Evolutionary conservation across 192 early-diverging fungal genomes (phyloP), one percentile per base, ranked within the genome.

Genomic region (Coemansia sp.): DNA sequence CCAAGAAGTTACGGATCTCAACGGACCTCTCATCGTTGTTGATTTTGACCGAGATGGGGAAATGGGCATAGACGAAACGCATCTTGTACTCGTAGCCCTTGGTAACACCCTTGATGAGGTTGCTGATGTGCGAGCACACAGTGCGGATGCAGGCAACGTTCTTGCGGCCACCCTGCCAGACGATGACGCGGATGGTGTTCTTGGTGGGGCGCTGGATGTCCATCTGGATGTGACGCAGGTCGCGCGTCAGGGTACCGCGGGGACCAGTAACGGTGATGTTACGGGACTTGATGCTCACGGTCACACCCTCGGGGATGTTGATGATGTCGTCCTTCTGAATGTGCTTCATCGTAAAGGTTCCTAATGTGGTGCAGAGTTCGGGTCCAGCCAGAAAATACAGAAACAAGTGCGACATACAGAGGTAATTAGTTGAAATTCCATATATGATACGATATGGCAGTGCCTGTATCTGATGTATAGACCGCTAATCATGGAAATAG

Each of bases 11-110:
- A 62, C 95, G 89, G 82, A 98, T 91, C 82, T 98, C 94, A 41
- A 96, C 85, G 10, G 78, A 75, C 62, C 83, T 80, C 49, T 82
- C 84, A 47, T 79, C 77, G 51, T 90, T 80, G 52, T 78, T 66
- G 53, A 96, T 87, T 72, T 89, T 91, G 60, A 87, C 89, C 82
- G 92, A 94, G 81, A 98, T 98, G 78, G 96, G 96, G 81, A 98
- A 98, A 87, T 98, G 95, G 50, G 95, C 95, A 61, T 94, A 94
- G 51, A 96, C 95, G 72, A 89, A 95, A 60, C 94, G 91, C 88
- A 98, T 91, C 87, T 94, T 95, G 87, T 98, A 98, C 83, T 94
- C 84, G 83, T 85, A 98, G 39, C 95, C 95, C 83, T 95, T 92
- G 79, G 95, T 98, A 48, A 96, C 93, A 75, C 94, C 94, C 48